phyloP scores from a whole-genome alignment of 441 rosid genomes.

The Pelargonium fulgidum region DNA sequence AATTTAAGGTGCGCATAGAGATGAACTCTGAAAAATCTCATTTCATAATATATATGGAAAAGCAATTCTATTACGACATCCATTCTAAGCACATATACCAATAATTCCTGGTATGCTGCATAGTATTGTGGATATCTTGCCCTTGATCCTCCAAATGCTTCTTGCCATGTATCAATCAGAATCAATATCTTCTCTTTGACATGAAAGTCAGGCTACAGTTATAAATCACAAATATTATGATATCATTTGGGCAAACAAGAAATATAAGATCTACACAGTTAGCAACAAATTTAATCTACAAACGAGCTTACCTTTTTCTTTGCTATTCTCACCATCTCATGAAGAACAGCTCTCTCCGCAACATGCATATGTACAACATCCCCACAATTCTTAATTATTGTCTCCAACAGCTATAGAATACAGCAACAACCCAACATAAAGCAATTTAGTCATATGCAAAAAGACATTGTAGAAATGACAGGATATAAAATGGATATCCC shows the following conservation, averaged over 20 bases:
- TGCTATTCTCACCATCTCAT: conserved; percentile 85
- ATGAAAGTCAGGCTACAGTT: conserved; percentile 68
- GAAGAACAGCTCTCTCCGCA: conserved; percentile 87
- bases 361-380: conserved; percentile 98
- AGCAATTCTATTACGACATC: conserved; percentile 9
- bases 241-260: conserved; percentile 21
- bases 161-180: conserved; percentile 96
- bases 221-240: conserved; percentile 27
- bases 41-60: neutral
- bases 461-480: neutral
- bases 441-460: neutral
- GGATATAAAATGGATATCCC: too few relatives aligned
- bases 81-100: conserved; percentile 50
- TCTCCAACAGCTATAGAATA: conserved; percentile 73
- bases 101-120: conserved; percentile 89
- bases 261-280: conserved; percentile 12
- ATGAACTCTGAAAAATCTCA: too few relatives aligned
- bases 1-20: too few relatives aligned
- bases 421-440: neutral
- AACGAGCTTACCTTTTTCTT: conserved; percentile 75
- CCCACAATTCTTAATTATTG: conserved; percentile 91
- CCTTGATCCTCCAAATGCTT: conserved; percentile 90
- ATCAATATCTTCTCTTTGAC: conserved; percentile 89
- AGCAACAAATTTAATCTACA: conserved; percentile 16
- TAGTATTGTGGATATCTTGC: conserved; percentile 96